phyloP scores from a whole-genome alignment of 2,329 filamentous ascomycete genomes.

The Fusarium napiforme region DNA sequence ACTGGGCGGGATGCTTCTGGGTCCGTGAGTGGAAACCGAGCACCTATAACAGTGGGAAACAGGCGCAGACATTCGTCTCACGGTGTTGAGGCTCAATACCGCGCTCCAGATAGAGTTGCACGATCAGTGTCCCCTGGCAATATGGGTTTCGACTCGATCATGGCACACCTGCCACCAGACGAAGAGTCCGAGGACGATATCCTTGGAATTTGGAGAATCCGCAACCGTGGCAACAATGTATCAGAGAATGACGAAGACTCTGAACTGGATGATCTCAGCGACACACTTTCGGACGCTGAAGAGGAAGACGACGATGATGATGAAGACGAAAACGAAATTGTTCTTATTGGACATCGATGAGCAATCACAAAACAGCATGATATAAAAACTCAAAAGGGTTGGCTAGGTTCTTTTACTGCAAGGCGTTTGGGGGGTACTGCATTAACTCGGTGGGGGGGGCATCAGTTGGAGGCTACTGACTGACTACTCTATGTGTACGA shows the following conservation, averaged over 20 bases:
- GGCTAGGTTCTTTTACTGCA: constrained; percentile 30
- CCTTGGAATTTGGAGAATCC: constrained; percentile 65
- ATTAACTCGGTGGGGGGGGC: constrained; percentile 25
- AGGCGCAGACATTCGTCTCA: constrained; percentile 55
- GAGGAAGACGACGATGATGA: constrained; percentile 63
- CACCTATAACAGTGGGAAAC: constrained; percentile 34
- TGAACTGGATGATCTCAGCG: constrained; percentile 55
- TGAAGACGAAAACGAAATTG: constrained; percentile 62
- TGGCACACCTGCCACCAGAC: constrained; percentile 46
- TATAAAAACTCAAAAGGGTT: constrained; percentile 1
- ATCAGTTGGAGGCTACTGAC: constrained; percentile 17
- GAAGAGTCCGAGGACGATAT: constrained; percentile 66
- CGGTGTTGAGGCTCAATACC: constrained; percentile 47
- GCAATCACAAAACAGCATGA: constrained; percentile 8
- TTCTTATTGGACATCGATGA: constrained; percentile 62
- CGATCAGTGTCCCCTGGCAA: constrained; percentile 57
- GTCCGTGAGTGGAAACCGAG: constrained; percentile 23
- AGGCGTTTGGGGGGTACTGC: constrained; percentile 37
- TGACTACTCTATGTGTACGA: constrained; percentile 16
- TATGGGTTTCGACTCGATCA: constrained; percentile 42
- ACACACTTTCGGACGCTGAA: constrained; percentile 55
- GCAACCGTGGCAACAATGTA: constrained; percentile 59
- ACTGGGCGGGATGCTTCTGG: constrained; percentile 17
- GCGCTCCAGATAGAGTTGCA: constrained; percentile 55
- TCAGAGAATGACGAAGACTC: constrained; percentile 60